Conservation (phyloP, 1,284 basidiomycete species). For the Golubevia pallescens region DNA sequence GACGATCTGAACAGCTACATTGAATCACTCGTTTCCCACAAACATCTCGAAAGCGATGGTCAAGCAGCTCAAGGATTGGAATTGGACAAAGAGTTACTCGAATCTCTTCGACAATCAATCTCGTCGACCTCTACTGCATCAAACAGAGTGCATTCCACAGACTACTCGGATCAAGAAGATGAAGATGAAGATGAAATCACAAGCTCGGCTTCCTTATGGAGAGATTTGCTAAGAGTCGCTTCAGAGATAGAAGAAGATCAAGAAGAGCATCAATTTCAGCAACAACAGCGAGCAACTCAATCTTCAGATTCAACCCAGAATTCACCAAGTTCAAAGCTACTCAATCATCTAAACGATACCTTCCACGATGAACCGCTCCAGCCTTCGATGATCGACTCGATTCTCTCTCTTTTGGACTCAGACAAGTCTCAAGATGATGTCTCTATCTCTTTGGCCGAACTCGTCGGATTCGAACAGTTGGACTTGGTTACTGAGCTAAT, state of each 20-base stretch:
- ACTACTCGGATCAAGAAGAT: background rate
- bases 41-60: no score
- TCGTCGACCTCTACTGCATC: no score
- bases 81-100: no score
- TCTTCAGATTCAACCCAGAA: background rate
- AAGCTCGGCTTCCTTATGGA: background rate
- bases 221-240: background rate
- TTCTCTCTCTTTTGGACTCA: background rate
- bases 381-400: background rate
- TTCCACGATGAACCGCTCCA: background rate
- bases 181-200: background rate
- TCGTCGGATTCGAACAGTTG: conserved; percentile 85
- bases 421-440: conserved; percentile 70
- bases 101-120: no score
- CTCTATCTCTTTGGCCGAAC: conserved; percentile 77
- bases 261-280: background rate
- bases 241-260: background rate
- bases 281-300: background rate
- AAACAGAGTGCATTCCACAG: no score
- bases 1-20: no score
- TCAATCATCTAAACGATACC: background rate
- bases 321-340: background rate
- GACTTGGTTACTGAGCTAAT: conserved; percentile 67
- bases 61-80: no score
- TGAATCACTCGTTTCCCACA: no score